phyloP scores from a whole-genome alignment of 352 stramenopile species.

The Hyaloperonospora brassicae region DNA sequence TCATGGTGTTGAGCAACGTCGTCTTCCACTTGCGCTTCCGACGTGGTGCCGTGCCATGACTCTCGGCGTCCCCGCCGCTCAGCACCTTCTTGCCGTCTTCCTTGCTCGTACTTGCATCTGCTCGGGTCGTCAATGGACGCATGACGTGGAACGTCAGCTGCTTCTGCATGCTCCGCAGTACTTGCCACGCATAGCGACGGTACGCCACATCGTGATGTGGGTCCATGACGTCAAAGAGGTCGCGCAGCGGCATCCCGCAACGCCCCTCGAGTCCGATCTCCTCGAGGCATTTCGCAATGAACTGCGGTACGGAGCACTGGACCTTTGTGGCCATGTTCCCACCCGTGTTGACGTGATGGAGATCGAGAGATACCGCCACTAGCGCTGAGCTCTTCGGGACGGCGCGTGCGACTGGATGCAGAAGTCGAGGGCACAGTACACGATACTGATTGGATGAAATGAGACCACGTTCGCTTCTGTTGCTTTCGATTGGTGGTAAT shows the following conservation, averaged over 20 bases:
- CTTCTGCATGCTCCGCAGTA: constrained; percentile 45
- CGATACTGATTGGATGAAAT: no score
- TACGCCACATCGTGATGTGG: constrained; percentile 42
- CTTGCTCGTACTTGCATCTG: not conserved
- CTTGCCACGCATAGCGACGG: constrained; percentile 51
- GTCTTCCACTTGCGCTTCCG: constrained; percentile 75
- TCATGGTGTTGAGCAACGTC: constrained; percentile 33
- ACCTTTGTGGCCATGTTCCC: constrained; percentile 14
- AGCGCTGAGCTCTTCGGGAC: no score
- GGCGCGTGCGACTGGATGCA: no score
- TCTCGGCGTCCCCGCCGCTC: not conserved
- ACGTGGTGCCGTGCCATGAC: constrained; percentile 4
- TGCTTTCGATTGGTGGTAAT: no score
- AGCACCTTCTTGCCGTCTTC: no score
- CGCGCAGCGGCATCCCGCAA: constrained; percentile 51
- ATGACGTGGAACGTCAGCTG: constrained; percentile 66
- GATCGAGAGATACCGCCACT: no score
- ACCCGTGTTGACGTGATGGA: no score
- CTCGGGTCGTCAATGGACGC: constrained; percentile 20
- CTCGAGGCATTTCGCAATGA: constrained; percentile 70
- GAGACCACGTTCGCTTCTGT: no score
- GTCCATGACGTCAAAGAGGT: constrained; percentile 57
- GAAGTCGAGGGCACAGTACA: no score
- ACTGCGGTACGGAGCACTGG: constrained; percentile 43
- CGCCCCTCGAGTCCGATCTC: constrained; percentile 73